Evolutionary conservation across 139 green algal genomes (phyloP).

Genomic region (Micromonas pusilla): DNA sequence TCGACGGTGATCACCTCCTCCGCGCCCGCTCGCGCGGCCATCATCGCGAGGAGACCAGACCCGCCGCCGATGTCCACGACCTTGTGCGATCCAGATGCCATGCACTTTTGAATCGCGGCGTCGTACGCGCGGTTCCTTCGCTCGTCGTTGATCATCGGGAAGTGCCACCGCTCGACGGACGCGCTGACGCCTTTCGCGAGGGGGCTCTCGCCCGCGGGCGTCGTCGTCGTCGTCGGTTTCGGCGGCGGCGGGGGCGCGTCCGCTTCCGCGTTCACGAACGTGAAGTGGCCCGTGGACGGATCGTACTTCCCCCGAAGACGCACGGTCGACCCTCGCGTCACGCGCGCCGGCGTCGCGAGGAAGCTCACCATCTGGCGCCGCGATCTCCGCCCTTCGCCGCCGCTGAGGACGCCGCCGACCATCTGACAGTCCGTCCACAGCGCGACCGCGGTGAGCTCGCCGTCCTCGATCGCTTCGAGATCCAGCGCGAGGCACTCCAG

Average conservation of each 20-base stretch:
- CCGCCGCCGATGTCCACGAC: slow-evolving; percentile 64
- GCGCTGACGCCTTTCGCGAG: neutral
- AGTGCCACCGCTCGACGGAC: slow-evolving; percentile 56
- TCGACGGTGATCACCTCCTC: slow-evolving; percentile 47
- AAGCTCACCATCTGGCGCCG: neutral
- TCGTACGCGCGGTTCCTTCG: slow-evolving; percentile 60
- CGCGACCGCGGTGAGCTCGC: neutral
- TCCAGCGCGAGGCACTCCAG: neutral
- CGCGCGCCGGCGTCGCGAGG: neutral
- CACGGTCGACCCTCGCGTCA: neutral
- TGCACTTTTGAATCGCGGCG: slow-evolving; percentile 41
- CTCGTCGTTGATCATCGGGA: slow-evolving; percentile 67
- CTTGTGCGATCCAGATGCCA: neutral
- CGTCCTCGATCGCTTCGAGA: neutral
- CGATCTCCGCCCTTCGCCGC: neutral
- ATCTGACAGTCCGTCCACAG: neutral
- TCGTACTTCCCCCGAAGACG: neutral
- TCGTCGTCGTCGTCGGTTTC: no score
- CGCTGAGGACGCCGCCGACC: neutral
- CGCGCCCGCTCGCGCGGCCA: slow-evolving; percentile 55
- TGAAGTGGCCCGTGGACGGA: neutral
- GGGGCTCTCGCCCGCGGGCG: no score
- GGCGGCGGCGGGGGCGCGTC: no score
- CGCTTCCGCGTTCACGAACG: neutral
- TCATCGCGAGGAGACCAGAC: slow-evolving; percentile 64